Evolutionary conservation across 495 filamentous ascomycete genomes (phyloP), one percentile per base, ranked within the genome.

Genomic region (Aspergillus wentii): DNA sequence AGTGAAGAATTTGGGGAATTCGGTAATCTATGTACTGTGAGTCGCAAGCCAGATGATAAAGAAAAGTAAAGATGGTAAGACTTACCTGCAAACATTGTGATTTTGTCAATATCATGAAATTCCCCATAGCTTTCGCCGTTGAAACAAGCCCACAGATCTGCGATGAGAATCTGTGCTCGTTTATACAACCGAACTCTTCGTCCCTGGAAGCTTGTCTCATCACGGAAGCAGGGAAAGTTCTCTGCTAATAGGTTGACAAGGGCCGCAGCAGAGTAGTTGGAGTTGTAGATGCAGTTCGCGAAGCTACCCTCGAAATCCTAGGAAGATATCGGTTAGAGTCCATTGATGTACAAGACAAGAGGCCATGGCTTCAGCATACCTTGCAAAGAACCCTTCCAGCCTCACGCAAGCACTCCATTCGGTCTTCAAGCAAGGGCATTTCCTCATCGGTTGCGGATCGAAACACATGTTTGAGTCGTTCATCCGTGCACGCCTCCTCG

Each of bases 91-190:
- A 97, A 99, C 86, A 96, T 96, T 43, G 94, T 99, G 54, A 99
- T 84, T 48, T 86, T 85, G 54, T 88, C 79, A 35, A 99, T 94
- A 50, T 99, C 94, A 18, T 80, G 51, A 52, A 99, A 99, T n/a
- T 72, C 62, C 10, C 92, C 92, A 44, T 80, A 89, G 16, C 74
- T 63, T 43, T 83, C 69, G 21, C 86, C 88, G 32, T 92, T 77
- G 51, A 96, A 95, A 42, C 87, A 91, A 8, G 90, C 91, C 91
- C 91, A 97, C 3, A 95, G 53, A 52, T 99, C 92, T 28, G 94
- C 94, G 13, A 94, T 87, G 10, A 96, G 74, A 38, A 97, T 97
- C 68, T 99, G 92, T 2, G 92, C 89, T 7, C 92, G 80, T 59
- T 97, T 97, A 54, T 91, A 79, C 43, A 99, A 72, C 14, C 86